phyloP scores from a whole-genome alignment of 345 rosid species.

The Draba incana region DNA sequence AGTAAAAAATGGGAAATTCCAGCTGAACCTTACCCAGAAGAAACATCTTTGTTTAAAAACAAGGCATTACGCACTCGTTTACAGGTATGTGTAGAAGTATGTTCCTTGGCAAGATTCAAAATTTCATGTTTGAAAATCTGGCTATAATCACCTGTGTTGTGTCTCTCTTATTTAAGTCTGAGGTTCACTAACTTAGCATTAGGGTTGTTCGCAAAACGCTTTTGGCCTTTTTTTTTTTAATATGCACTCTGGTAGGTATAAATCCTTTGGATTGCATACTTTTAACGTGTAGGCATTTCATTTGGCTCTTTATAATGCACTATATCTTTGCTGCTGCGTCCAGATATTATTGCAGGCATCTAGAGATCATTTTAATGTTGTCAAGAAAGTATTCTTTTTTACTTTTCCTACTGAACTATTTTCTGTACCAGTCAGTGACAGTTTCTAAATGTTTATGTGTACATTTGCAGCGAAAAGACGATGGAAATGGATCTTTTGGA shows the following conservation, averaged over 20 bases:
- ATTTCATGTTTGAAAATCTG: slow-evolving; percentile 12
- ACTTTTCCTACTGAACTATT: not conserved
- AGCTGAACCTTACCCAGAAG: slow-evolving; percentile 75
- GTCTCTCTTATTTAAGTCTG: slow-evolving; percentile 15
- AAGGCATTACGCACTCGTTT: slow-evolving; percentile 84
- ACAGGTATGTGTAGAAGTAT: slow-evolving; percentile 54
- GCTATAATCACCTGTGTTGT: slow-evolving; percentile 2
- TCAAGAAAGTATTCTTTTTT: slow-evolving; percentile 1
- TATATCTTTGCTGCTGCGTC: slow-evolving; percentile 24
- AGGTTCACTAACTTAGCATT: not conserved
- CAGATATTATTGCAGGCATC: slow-evolving; percentile 14
- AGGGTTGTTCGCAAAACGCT: slow-evolving; percentile 12
- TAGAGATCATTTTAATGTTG: slow-evolving; percentile 21
- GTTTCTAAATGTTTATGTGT: slow-evolving; percentile 27
- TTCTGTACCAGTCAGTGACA: slow-evolving; percentile 4
- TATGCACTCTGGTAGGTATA: slow-evolving; percentile 1
- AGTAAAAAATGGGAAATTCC: slow-evolving; percentile 83
- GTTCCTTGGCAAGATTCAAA: slow-evolving; percentile 9
- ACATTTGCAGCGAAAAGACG: slow-evolving; percentile 63
- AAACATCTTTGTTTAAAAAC: slow-evolving; percentile 67
- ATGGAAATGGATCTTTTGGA: slow-evolving; percentile 59
- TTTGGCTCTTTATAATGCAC: not conserved
- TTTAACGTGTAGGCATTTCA: not conserved
- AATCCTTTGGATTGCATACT: slow-evolving; percentile 3
- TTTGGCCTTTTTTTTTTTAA: not conserved